Evolutionary conservation across 2,329 filamentous ascomycete species (phyloP).

Genomic region (Akanthomyces uredinophilus): DNA sequence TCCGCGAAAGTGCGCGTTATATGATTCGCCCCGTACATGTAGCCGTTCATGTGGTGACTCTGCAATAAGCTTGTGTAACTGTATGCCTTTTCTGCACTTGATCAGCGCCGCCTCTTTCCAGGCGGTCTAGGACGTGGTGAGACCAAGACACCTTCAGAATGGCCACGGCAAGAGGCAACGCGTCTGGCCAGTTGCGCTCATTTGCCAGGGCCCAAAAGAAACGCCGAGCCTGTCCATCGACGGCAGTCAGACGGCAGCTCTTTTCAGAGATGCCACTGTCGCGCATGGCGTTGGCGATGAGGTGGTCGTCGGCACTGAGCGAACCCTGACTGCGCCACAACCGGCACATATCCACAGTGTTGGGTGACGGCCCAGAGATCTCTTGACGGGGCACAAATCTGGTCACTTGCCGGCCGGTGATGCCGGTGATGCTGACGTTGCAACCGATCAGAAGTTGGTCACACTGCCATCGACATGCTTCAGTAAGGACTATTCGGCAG

Average conservation of each 20-base stretch:
- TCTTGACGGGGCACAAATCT: neutral
- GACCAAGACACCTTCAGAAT: neutral
- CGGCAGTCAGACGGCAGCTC: neutral
- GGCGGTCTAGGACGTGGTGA: neutral
- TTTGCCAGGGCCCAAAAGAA: neutral
- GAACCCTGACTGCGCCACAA: neutral
- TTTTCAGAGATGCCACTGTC: neutral
- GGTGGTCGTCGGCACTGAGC: neutral
- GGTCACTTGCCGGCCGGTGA: conserved; percentile 13
- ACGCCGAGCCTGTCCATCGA: neutral
- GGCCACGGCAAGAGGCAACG: neutral
- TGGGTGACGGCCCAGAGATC: conserved; percentile 6
- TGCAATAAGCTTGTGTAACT: neutral
- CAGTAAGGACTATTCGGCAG: conserved; percentile 29
- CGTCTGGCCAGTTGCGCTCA: neutral
- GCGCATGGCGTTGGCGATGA: neutral
- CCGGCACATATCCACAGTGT: neutral
- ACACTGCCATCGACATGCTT: conserved; percentile 41
- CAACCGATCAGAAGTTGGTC: conserved; percentile 40
- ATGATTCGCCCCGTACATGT: too few relatives aligned
- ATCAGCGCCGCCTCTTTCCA: neutral
- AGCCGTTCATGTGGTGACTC: too few relatives aligned
- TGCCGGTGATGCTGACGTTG: conserved; percentile 35
- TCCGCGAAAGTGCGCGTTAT: neutral
- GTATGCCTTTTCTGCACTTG: neutral